Conservation (phyloP, 441 rosid genomes). For the Populus hybrid region DNA sequence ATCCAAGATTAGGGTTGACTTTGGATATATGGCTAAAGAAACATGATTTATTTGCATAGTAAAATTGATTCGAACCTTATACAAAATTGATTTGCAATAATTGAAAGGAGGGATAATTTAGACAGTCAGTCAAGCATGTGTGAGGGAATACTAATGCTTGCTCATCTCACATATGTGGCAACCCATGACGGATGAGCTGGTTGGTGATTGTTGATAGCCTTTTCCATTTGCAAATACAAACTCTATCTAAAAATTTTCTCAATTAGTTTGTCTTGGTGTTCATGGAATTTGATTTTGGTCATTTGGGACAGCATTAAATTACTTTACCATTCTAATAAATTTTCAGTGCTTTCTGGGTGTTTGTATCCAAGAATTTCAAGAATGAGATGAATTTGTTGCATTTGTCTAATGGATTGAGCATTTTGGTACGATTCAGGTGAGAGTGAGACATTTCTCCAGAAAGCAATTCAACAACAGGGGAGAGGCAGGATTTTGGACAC, state of each 20-base stretch:
- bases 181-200: too few species aligned
- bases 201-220: background rate
- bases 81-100: background rate
- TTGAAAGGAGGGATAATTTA: background rate
- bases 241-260: background rate
- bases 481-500: slow-evolving; percentile 74
- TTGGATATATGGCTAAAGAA: too few species aligned
- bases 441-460: slow-evolving; percentile 87
- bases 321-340: background rate
- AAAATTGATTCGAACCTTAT: background rate
- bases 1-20: background rate
- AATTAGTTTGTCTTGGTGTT: background rate
- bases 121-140: background rate
- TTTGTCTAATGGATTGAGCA: background rate
- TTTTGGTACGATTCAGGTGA: slow-evolving; percentile 47
- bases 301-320: background rate
- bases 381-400: background rate
- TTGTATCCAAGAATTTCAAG: background rate
- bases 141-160: background rate
- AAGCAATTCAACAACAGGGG: slow-evolving; percentile 92
- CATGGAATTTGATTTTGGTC: background rate
- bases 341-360: background rate
- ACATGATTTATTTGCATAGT: too few species aligned
- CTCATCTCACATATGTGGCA: background rate
- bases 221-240: background rate